phyloP scores from a whole-genome alignment of 1,284 basidiomycete genomes.

The Sparassis latifolia region DNA sequence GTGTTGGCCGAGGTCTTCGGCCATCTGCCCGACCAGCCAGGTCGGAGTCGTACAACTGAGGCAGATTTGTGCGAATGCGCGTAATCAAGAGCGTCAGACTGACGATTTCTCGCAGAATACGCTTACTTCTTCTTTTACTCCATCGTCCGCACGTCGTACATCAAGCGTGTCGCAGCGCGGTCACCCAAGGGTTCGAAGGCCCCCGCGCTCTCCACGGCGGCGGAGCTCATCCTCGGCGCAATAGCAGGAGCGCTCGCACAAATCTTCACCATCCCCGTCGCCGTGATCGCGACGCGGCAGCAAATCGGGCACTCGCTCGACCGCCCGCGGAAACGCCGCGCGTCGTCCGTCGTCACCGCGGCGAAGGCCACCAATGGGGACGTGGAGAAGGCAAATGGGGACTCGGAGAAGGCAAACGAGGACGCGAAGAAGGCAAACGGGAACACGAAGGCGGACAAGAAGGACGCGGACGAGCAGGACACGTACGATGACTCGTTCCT shows the following conservation, averaged over 20 bases:
- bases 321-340: slow-evolving; percentile 9
- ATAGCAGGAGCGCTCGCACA: slow-evolving; percentile 92
- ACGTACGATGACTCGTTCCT: slow-evolving; percentile 64
- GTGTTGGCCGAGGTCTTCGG: too few species aligned
- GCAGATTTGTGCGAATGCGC: too few species aligned
- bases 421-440: slow-evolving; percentile 1
- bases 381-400: slow-evolving; percentile 10
- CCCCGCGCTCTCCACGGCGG: slow-evolving; percentile 65
- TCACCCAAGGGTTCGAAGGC: slow-evolving; percentile 51
- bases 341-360: slow-evolving; percentile 2
- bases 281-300: slow-evolving; percentile 96
- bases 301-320: slow-evolving; percentile 62
- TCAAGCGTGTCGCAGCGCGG: slow-evolving; percentile 56
- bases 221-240: slow-evolving; percentile 87
- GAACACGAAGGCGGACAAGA: slow-evolving; percentile 6
- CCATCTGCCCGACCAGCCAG: too few species aligned
- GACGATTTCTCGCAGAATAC: slow-evolving; percentile 60
- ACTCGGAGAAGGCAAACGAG: slow-evolving; percentile 1
- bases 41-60: too few species aligned
- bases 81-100: too few species aligned
- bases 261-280: slow-evolving; percentile 97
- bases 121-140: slow-evolving; percentile 99
- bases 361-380: slow-evolving; percentile 8
- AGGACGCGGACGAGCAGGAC: slow-evolving; percentile 14
- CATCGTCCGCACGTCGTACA: slow-evolving; percentile 79